A percentile compares a stretch with the other conserved stretches of the same genome.
These are phyloP conservation scores for Linnemannia schmuckeri DNA, from an alignment of 192 early-diverging fungal species.

Conservation along the genomic window DNA sequence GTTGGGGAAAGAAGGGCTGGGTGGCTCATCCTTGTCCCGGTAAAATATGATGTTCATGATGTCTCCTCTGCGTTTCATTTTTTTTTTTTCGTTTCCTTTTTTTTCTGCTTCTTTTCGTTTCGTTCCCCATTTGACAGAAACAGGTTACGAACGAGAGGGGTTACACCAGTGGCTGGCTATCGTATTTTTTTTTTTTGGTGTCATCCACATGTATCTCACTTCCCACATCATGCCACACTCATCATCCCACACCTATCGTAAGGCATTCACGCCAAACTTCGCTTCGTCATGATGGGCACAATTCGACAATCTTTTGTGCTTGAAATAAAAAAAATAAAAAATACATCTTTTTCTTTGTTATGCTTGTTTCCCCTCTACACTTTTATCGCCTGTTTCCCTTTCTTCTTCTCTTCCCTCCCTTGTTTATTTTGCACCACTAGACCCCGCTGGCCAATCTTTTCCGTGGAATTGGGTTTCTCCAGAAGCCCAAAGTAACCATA, in stretches of 20 bases:
- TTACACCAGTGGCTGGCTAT: background rate
- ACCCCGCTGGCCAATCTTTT: background rate
- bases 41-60: background rate
- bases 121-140: background rate
- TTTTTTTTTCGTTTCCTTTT: background rate
- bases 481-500: background rate
- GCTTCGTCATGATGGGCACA: background rate
- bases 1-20: background rate
- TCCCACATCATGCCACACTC: background rate
- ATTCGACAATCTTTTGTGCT: background rate
- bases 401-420: background rate
- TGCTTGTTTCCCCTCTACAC: background rate
- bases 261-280: background rate
- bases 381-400: background rate
- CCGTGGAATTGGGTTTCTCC: slow-evolving; percentile 7
- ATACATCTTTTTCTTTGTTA: background rate
- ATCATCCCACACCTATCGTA: background rate
- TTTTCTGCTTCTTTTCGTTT: background rate
- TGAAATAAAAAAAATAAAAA: background rate
- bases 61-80: background rate
- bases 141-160: background rate
- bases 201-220: background rate
- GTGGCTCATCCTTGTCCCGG: slow-evolving; percentile 1
- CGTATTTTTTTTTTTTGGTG: background rate
- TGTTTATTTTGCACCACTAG: background rate